These are phyloP conservation scores for Monascus ruber DNA, from an alignment of 2,329 filamentous ascomycete genomes.

Conservation along the genomic window DNA sequence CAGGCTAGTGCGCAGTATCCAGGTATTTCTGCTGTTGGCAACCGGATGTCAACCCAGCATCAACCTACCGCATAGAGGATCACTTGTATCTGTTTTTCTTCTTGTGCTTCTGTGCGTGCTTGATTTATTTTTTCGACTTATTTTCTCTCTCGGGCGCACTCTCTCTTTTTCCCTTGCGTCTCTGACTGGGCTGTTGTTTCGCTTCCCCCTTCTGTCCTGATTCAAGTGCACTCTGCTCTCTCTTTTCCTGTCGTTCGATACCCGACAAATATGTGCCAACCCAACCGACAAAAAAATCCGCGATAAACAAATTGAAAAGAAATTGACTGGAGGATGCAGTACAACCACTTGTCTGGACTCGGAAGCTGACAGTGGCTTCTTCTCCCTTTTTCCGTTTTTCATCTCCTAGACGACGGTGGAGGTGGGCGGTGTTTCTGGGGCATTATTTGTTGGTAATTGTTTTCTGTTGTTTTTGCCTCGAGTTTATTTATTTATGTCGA, in stretches of 20 bases:
- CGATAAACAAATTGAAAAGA: slow-evolving; percentile 8
- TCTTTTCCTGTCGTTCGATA: slow-evolving; percentile 23
- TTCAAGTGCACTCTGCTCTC: slow-evolving; percentile 13
- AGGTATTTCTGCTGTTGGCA: slow-evolving; percentile 54
- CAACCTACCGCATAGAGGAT: slow-evolving; percentile 58
- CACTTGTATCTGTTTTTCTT: slow-evolving; percentile 3
- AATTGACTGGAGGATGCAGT: slow-evolving; percentile 11
- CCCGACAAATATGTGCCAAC: slow-evolving; percentile 21
- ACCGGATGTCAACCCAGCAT: slow-evolving; percentile 70
- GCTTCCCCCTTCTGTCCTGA: slow-evolving; percentile 13
- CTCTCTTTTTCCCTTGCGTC: not conserved
- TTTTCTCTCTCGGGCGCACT: slow-evolving; percentile 7
- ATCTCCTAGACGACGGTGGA: slow-evolving; percentile 26
- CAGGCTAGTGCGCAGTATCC: slow-evolving; percentile 58
- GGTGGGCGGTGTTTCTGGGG: slow-evolving; percentile 28
- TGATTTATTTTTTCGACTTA: slow-evolving; percentile 4
- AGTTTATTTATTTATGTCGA: too few relatives aligned
- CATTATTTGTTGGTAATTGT: slow-evolving; percentile 22
- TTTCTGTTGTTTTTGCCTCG: slow-evolving; percentile 9
- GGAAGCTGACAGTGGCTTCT: slow-evolving; percentile 15
- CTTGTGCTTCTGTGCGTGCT: slow-evolving; percentile 6
- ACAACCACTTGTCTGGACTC: slow-evolving; percentile 17
- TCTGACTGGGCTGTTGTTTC: slow-evolving; percentile 4
- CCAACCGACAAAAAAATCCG: slow-evolving; percentile 8
- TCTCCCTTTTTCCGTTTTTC: slow-evolving; percentile 12